Conservation (phyloP, 441 rosid genomes). For the Omphalea diandra region DNA sequence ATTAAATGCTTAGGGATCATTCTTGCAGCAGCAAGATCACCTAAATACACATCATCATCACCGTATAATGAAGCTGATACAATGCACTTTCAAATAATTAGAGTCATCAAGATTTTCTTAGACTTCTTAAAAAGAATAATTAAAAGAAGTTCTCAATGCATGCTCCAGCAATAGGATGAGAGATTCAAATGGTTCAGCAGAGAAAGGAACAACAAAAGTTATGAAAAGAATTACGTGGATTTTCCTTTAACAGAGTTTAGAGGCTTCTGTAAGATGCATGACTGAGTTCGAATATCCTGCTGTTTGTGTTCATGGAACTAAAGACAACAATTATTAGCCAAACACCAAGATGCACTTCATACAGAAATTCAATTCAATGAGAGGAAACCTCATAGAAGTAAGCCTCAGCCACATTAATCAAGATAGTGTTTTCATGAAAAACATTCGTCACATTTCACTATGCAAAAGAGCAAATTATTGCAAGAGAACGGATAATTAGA, state of each 20-base stretch:
- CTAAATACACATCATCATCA: no score
- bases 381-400: background rate
- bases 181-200: background rate
- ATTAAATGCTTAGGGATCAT: background rate
- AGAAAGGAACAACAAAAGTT: background rate
- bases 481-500: background rate
- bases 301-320: constrained; percentile 1
- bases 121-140: background rate
- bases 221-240: background rate
- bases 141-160: background rate
- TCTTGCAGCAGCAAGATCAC: background rate
- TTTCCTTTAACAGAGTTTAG: background rate
- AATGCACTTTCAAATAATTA: background rate
- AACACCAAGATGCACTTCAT: background rate
- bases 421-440: background rate
- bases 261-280: background rate
- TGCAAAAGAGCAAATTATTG: background rate
- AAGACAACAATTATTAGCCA: constrained; percentile 9
- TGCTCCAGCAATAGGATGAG: background rate
- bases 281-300: background rate
- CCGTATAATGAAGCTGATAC: no score
- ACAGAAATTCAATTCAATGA: background rate
- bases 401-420: background rate
- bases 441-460: background rate
- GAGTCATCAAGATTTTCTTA: background rate